Conservation (phyloP, 192 early-diverging fungal species). For the Coemansia guatemalensis region DNA sequence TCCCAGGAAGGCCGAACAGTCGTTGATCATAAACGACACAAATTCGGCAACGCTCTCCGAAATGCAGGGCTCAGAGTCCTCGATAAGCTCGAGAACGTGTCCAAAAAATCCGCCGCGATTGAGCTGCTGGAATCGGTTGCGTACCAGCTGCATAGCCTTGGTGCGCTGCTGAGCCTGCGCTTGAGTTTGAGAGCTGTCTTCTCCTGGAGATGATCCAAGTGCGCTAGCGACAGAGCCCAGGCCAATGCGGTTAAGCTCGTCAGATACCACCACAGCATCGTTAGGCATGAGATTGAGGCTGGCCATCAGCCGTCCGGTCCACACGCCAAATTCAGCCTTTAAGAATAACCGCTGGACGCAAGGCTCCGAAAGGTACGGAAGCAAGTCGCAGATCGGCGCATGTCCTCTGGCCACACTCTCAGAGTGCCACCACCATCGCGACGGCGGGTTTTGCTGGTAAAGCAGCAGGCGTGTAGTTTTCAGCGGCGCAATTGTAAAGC, state of each 20-base stretch:
- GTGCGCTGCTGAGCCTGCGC: slow-evolving; percentile 40
- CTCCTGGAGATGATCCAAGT: slow-evolving; percentile 11
- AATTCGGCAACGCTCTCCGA: slow-evolving; percentile 46
- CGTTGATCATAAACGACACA: slow-evolving; percentile 47
- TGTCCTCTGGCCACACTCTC: slow-evolving; percentile 38
- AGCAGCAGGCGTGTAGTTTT: slow-evolving; percentile 41
- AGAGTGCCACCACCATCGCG: slow-evolving; percentile 48
- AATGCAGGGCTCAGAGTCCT: slow-evolving; percentile 34
- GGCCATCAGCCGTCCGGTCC: slow-evolving; percentile 50
- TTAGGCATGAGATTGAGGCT: slow-evolving; percentile 43
- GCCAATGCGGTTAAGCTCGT: slow-evolving; percentile 50
- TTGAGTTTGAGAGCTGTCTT: slow-evolving; percentile 8
- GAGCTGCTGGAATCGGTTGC: slow-evolving; percentile 53
- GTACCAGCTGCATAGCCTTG: slow-evolving; percentile 49
- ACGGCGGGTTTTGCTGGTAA: slow-evolving; percentile 49
- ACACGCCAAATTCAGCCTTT: slow-evolving; percentile 52
- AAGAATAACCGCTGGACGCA: slow-evolving; percentile 51
- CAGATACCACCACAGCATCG: slow-evolving; percentile 44
- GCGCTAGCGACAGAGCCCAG: slow-evolving; percentile 37
- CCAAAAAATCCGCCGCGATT: slow-evolving; percentile 43
- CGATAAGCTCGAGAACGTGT: slow-evolving; percentile 37
- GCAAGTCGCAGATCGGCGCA: slow-evolving; percentile 51
- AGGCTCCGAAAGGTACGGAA: slow-evolving; percentile 51
- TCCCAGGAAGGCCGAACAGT: slow-evolving; percentile 47
- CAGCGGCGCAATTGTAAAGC: slow-evolving; percentile 44